phyloP scores from a whole-genome alignment of 495 filamentous ascomycete species.

The Friedmanniomyces simplex region DNA sequence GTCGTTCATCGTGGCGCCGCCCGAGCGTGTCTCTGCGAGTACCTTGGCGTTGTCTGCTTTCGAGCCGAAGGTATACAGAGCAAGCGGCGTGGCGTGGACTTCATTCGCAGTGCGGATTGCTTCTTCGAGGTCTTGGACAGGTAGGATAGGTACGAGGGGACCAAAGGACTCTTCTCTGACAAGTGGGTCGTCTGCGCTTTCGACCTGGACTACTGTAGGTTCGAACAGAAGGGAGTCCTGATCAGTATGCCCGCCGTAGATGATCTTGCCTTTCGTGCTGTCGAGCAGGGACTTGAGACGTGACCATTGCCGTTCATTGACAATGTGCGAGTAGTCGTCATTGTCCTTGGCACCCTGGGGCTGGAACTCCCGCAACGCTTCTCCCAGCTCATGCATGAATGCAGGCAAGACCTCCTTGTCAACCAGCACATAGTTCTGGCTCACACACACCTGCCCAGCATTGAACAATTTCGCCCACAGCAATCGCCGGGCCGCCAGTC shows the following conservation, averaged over 20 bases:
- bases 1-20: slow-evolving; percentile 33
- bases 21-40: slow-evolving; percentile 31
- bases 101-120: slow-evolving; percentile 66
- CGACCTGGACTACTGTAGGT: slow-evolving; percentile 71
- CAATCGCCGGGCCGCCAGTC: slow-evolving; percentile 71
- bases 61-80: slow-evolving; percentile 73
- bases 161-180: slow-evolving; percentile 80
- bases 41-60: slow-evolving; percentile 59
- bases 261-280: slow-evolving; percentile 66
- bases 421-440: slow-evolving; percentile 79
- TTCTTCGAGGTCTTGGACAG: slow-evolving; percentile 65
- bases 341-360: slow-evolving; percentile 69
- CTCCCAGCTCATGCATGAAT: slow-evolving; percentile 67
- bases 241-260: slow-evolving; percentile 75
- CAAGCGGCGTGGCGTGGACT: slow-evolving; percentile 70
- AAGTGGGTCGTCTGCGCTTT: slow-evolving; percentile 64
- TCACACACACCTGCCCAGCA: slow-evolving; percentile 80
- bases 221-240: slow-evolving; percentile 71
- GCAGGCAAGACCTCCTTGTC: slow-evolving; percentile 59
- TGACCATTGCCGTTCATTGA: slow-evolving; percentile 66
- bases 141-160: slow-evolving; percentile 70
- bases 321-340: slow-evolving; percentile 64
- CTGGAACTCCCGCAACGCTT: slow-evolving; percentile 65
- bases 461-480: slow-evolving; percentile 81
- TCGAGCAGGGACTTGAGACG: slow-evolving; percentile 87